A percentile compares a stretch with the other conserved stretches of the same genome.
These are phyloP conservation scores for Yamadazyma buinensis DNA, from an alignment of 1,139 yeast species.

Conservation along the genomic window DNA sequence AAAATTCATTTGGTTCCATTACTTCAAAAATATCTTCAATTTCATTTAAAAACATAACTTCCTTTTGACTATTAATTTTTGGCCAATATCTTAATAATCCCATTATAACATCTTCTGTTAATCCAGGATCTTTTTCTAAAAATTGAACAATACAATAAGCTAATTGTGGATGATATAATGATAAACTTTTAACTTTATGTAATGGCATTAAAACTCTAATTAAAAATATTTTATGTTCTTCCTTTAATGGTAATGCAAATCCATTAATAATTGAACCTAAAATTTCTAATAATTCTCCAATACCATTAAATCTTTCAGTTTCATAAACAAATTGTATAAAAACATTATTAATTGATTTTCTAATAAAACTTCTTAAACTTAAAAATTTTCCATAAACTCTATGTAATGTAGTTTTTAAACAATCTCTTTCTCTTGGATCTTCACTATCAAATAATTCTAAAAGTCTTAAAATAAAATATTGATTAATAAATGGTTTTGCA, in stretches of 20 bases:
- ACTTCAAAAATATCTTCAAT: slow-evolving; percentile 96
- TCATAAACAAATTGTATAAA: slow-evolving; percentile 92
- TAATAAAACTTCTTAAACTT: slow-evolving; percentile 83
- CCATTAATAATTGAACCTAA: slow-evolving; percentile 97
- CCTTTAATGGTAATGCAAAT: slow-evolving; percentile 93
- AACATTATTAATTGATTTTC: slow-evolving; percentile 88
- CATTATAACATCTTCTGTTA: slow-evolving; percentile 94
- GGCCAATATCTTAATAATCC: slow-evolving; percentile 97
- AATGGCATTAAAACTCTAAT: slow-evolving; percentile 87
- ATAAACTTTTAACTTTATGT: slow-evolving; percentile 85
- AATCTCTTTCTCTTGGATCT: slow-evolving; percentile 94
- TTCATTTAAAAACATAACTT: slow-evolving; percentile 92
- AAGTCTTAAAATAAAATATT: slow-evolving; percentile 73
- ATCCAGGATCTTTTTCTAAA: slow-evolving; percentile 84
- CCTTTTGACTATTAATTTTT: slow-evolving; percentile 90
- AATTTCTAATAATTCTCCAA: slow-evolving; percentile 90
- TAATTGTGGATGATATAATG: slow-evolving; percentile 91
- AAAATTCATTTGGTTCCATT: slow-evolving; percentile 89
- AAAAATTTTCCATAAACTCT: slow-evolving; percentile 94
- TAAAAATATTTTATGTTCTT: slow-evolving; percentile 90
- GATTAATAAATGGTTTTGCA: slow-evolving; percentile 93
- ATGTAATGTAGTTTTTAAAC: slow-evolving; percentile 90
- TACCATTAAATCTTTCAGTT: slow-evolving; percentile 93
- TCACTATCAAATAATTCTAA: slow-evolving; percentile 92
- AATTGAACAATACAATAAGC: slow-evolving; percentile 97